phyloP scores from a whole-genome alignment of 208 protist species.

The Sergeia podlipaevii region DNA sequence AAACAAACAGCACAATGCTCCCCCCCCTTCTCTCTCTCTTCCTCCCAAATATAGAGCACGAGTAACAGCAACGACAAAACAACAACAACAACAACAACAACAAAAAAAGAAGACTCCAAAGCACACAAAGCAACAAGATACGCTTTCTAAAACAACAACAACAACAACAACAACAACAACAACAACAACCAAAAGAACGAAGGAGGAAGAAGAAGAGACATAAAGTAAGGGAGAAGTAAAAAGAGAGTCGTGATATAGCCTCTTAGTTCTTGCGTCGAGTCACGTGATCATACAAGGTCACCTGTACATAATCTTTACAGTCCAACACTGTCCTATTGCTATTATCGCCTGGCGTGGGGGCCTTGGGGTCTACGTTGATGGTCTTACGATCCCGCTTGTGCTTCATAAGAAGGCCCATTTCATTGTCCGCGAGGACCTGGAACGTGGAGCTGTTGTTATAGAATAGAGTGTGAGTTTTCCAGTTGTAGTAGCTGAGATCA shows the following conservation, averaged over 20 bases:
- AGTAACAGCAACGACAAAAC: neutral
- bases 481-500: constrained; percentile 98
- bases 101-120: neutral
- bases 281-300: constrained; percentile 91
- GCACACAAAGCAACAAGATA: neutral
- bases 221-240: too few species aligned
- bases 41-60: too few species aligned
- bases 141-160: too few species aligned
- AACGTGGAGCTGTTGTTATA: constrained; percentile 95
- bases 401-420: constrained; percentile 96
- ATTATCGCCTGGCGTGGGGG: constrained; percentile 89
- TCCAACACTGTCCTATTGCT: constrained; percentile 90
- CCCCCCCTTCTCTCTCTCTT: too few species aligned
- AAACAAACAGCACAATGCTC: too few species aligned
- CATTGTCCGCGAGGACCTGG: constrained; percentile 96
- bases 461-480: constrained; percentile 95
- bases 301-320: constrained; percentile 96
- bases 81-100: neutral
- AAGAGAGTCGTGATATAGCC: neutral
- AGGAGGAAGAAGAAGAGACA: too few species aligned
- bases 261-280: constrained; percentile 87
- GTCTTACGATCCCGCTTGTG: constrained; percentile 98
- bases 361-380: constrained; percentile 96
- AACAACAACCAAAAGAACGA: too few species aligned
- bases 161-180: too few species aligned